These are phyloP conservation scores for Dryas integrifolia DNA, from an alignment of 331 rosid species.

Conservation along the genomic window DNA sequence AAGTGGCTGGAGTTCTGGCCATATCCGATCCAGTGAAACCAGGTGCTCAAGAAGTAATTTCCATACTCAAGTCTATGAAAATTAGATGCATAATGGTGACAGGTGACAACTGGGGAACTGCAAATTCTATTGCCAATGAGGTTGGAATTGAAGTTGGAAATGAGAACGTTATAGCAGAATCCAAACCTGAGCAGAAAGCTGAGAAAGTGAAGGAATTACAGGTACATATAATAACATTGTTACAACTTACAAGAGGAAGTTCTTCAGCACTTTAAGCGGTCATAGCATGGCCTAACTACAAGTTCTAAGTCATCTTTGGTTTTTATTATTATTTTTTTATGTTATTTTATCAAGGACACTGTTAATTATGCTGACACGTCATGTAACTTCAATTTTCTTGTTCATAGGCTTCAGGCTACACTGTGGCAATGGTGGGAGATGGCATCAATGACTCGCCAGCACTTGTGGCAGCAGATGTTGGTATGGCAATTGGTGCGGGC, in stretches of 20 bases:
- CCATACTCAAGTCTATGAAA: conserved; percentile 68
- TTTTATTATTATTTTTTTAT: no score
- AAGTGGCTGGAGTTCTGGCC: conserved; percentile 60
- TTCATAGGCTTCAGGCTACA: conserved; percentile 52
- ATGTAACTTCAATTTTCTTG: not conserved
- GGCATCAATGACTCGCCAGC: conserved; percentile 97
- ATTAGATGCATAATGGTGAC: conserved; percentile 74
- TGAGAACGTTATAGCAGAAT: conserved; percentile 63
- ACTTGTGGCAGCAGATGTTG: conserved; percentile 83
- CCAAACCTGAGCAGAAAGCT: conserved; percentile 77
- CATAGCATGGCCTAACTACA: not conserved
- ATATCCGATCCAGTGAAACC: conserved; percentile 80
- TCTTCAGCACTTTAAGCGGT: not conserved
- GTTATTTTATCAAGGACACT: no score
- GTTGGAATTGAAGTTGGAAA: conserved; percentile 84
- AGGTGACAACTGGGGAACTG: conserved; percentile 89
- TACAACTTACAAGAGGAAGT: not conserved
- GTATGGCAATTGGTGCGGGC: conserved; percentile 97
- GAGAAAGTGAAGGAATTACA: conserved; percentile 70
- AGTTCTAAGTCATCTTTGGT: not conserved
- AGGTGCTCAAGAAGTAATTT: conserved; percentile 54
- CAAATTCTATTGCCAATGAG: conserved; percentile 69
- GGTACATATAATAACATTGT: conserved; percentile 34
- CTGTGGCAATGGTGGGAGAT: conserved; percentile 92
- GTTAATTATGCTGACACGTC: not conserved